Base-by-base conservation (phyloP, 129 eudicot species). In the Artemisia argyi region DNA sequence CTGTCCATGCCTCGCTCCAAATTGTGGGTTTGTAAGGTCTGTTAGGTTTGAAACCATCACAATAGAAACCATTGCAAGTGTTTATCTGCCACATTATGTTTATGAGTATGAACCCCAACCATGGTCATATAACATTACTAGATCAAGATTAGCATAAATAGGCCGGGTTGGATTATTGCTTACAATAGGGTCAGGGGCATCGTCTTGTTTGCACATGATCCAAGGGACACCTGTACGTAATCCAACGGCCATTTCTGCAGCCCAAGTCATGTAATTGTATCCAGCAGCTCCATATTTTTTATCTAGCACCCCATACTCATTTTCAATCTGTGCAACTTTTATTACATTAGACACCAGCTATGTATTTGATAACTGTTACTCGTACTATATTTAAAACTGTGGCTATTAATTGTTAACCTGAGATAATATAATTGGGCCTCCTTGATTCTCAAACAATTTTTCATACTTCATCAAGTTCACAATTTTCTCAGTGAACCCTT, bases 1-100 rank as follows among this genome's bases (percentile, higher is more conserved):
- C 99, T 30, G 85, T 94, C 98, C 98, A 94, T 61, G 97, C 96
- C 81, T 94, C 99, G 0, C 91, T 90, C 99, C 99, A 94, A 15
- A 94, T 76, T 65, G 73, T 79, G n/a, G 99, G 99, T 74, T 94
- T 94, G 81, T 94, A 88, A 53, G 89, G 88, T 76, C 70, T 80
- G 73, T 94, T 94, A 19, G 99, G 97, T 69, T 86, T 52, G 78
- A 94, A 94, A 54, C 76, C 65, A 74, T 94, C 93, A 74, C 99
- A 94, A 49, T 94, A 94, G 84, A 94, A 94, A 30, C 99, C 99
- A 79, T 94, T 94, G 83, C 99, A 94, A 56, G 99, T 80, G 72
- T 94, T 94, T 52, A 94, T 94, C 98, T 94, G 88, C 67, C 35
- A 70, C 7, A 32, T 63, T 17, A 22, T 57, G 44, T 19, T 57